Conservation (phyloP, 225 moss, liverwort and hornwort genomes). For the Pseudisothecium myosuroides region DNA sequence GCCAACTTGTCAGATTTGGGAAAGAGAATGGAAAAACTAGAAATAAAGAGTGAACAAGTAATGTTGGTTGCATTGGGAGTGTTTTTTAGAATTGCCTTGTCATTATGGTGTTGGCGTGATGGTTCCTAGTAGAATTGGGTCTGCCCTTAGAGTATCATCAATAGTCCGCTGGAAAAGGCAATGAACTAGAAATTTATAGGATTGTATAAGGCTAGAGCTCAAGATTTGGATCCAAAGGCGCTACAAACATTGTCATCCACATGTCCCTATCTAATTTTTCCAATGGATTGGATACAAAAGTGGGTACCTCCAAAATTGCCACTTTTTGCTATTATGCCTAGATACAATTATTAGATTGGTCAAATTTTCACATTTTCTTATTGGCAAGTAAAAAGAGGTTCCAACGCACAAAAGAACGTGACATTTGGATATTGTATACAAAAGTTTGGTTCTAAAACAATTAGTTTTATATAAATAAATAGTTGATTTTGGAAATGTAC, state of each 20-base stretch:
- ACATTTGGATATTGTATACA: too few species aligned
- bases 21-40: rapidly evolving
- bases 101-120: background rate
- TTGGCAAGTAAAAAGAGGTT: too few species aligned
- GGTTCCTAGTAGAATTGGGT: rapidly evolving
- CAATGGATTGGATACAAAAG: background rate
- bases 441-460: too few species aligned
- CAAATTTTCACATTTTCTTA: too few species aligned
- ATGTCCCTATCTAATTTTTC: too few species aligned
- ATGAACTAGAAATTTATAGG: rapidly evolving
- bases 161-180: rapidly evolving
- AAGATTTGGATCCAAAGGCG: background rate
- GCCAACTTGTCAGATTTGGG: background rate
- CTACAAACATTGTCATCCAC: rapidly evolving
- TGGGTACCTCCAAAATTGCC: rapidly evolving
- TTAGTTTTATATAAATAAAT: too few species aligned
- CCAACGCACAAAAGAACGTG: too few species aligned
- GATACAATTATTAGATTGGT: too few species aligned
- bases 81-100: rapidly evolving
- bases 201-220: rapidly evolving
- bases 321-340: too few species aligned
- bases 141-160: rapidly evolving
- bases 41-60: background rate
- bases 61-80: rapidly evolving
- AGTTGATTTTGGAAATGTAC: too few species aligned